A percentile compares a stretch with the other conserved stretches of the same genome.
Evolutionary conservation across 1,284 basidiomycete genomes (phyloP).

Genomic region (Exobasidium rhododendri): DNA sequence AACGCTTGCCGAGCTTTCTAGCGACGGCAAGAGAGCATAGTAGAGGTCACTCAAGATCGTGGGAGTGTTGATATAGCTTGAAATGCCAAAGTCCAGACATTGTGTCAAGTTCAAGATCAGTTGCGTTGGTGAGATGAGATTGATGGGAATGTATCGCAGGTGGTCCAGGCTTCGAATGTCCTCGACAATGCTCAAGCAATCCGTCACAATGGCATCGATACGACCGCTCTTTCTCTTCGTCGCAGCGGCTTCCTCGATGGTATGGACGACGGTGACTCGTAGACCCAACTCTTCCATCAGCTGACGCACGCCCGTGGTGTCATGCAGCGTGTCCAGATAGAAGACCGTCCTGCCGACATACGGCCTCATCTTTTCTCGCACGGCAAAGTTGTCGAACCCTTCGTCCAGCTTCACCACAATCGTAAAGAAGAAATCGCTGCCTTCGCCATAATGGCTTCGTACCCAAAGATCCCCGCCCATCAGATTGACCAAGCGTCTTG

Average conservation of each 20-base stretch:
- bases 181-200: slow-evolving; percentile 80
- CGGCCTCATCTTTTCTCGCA: slow-evolving; percentile 50
- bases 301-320: slow-evolving; percentile 72
- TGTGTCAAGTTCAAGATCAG: slow-evolving; percentile 54
- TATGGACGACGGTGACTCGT: slow-evolving; percentile 72
- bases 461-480: slow-evolving; percentile 99
- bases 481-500: slow-evolving; percentile 82
- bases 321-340: slow-evolving; percentile 81
- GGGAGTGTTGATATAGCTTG: slow-evolving; percentile 85
- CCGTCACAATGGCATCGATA: slow-evolving; percentile 93
- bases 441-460: slow-evolving; percentile 79
- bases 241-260: slow-evolving; percentile 69
- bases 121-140: slow-evolving; percentile 68
- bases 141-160: slow-evolving; percentile 91
- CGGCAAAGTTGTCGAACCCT: slow-evolving; percentile 34
- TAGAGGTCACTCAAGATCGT: slow-evolving; percentile 83
- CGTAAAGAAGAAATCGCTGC: slow-evolving; percentile 96
- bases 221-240: slow-evolving; percentile 72
- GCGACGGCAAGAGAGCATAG: slow-evolving; percentile 85
- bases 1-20: slow-evolving; percentile 86
- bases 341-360: slow-evolving; percentile 61
- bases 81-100: slow-evolving; percentile 86
- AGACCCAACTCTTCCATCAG: slow-evolving; percentile 80
- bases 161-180: slow-evolving; percentile 87
- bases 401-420: slow-evolving; percentile 59